Evolutionary conservation across 139 green algal species (phyloP).

Genomic region (Diplosphaera chodatii): DNA sequence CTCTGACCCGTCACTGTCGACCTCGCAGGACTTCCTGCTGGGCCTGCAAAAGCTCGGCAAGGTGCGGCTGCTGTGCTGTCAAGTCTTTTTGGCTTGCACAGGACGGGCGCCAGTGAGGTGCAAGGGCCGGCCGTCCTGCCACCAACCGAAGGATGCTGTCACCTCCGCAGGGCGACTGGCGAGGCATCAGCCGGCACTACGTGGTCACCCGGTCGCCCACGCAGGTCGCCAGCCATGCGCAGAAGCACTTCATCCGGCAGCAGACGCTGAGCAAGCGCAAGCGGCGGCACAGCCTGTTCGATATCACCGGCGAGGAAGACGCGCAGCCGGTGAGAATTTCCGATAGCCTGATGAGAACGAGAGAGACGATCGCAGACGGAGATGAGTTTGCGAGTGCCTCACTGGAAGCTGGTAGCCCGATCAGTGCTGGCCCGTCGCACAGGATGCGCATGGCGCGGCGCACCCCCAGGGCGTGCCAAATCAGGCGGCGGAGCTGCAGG

Average conservation of each 20-base stretch:
- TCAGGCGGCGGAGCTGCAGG: too few species aligned
- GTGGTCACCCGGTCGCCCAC: slow-evolving; percentile 58
- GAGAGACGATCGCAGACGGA: too few species aligned
- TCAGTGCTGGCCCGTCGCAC: too few species aligned
- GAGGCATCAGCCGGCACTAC: slow-evolving; percentile 57
- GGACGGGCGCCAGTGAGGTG: too few species aligned
- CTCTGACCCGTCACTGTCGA: neutral
- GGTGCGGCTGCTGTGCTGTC: neutral
- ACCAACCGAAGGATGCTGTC: too few species aligned
- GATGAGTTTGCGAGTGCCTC: too few species aligned
- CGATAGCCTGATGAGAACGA: neutral
- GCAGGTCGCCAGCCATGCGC: slow-evolving; percentile 60
- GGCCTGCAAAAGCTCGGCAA: slow-evolving; percentile 58
- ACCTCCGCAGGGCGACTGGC: slow-evolving; percentile 53
- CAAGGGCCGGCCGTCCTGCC: too few species aligned
- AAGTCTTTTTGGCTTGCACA: neutral
- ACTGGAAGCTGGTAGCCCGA: too few species aligned
- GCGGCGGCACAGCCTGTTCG: slow-evolving; percentile 47
- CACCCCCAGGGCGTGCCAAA: too few species aligned
- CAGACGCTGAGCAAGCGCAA: slow-evolving; percentile 57
- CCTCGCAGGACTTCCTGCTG: slow-evolving; percentile 39
- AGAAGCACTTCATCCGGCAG: slow-evolving; percentile 75
- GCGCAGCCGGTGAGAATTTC: neutral
- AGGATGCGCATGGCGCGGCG: too few species aligned
- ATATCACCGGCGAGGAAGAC: slow-evolving; percentile 15